These are phyloP conservation scores for Aspergillus cejpii DNA, from an alignment of 2,329 filamentous ascomycete species.

Conservation along the genomic window DNA sequence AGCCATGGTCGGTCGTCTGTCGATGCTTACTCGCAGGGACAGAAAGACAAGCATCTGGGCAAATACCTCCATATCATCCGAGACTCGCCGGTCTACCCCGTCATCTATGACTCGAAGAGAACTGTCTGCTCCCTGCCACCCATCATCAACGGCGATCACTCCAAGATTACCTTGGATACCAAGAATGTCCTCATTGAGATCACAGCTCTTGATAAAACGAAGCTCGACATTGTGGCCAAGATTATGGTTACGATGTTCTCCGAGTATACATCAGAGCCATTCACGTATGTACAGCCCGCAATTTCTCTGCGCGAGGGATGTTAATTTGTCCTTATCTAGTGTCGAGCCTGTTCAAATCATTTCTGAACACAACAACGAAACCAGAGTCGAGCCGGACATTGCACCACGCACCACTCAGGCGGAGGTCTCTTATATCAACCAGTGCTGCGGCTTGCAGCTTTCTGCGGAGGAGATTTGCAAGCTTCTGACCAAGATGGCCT, in stretches of 20 bases:
- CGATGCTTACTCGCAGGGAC: conserved; percentile 14
- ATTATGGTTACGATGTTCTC: conserved; percentile 98
- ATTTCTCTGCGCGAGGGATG: not conserved
- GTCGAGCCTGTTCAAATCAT: conserved; percentile 90
- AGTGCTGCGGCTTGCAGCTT: conserved; percentile 76
- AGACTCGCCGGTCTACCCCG: conserved; percentile 88
- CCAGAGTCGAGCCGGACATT: conserved; percentile 73
- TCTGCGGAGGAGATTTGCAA: conserved; percentile 68
- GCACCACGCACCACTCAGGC: conserved; percentile 69
- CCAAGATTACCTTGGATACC: conserved; percentile 87
- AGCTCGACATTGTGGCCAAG: conserved; percentile 90
- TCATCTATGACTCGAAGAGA: conserved; percentile 84
- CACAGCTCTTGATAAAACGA: conserved; percentile 91
- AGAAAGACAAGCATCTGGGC: conserved; percentile 85
- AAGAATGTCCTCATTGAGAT: conserved; percentile 96
- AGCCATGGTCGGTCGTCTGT: not conserved
- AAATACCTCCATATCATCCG: conserved; percentile 90
- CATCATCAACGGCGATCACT: conserved; percentile 96
- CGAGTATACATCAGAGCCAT: conserved; percentile 76
- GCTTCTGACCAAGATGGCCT: conserved; percentile 82
- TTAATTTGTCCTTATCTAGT: conserved; percentile 22
- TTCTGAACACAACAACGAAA: conserved; percentile 82
- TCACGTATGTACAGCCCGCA: conserved; percentile 52
- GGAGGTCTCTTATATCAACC: conserved; percentile 89
- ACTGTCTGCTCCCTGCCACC: conserved; percentile 89